Evolutionary conservation across 2,329 filamentous ascomycete genomes (phyloP), one percentile per base, ranked within the genome.

Genomic region (Colletotrichum sp.): DNA sequence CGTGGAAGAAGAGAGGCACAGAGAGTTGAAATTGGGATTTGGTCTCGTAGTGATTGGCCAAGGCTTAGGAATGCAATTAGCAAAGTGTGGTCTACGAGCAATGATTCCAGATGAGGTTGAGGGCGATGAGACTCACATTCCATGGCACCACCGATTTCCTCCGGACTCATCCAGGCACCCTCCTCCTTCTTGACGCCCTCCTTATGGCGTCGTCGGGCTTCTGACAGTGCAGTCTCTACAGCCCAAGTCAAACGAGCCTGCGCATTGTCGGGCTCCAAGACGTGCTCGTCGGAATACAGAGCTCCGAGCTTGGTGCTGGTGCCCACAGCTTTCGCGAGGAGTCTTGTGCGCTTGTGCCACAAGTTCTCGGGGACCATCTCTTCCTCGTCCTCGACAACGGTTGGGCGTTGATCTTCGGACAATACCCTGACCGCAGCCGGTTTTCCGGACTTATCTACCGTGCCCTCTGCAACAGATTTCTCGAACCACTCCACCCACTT

Each of bases 241-340:
- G 95, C 95, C 90, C 95, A 96, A 3, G 95, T 89, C 52, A 98
- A 89, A 21, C 90, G 88, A 80, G 94, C 92, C 81, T 98, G 95
- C 0, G 95, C 95, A 72, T 91, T 90, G 44, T 96, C 93, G 3
- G 91, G 88, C 70, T 98, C 90, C 68, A 94, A 89, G 15, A 98
- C 91, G 81, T 96, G 93, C 70, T 95, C 92, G 76, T 93, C 92
- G 6, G 93, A 90, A 84, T 98, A 98, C 10, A 98, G 87, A 80
- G 96, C 93, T 36, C 94, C 96, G 8, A 99, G 89, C 86, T 98
- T 98, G 71, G 97, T 92, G 79, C 92, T 92, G 49, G 96, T 93
- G 24, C 92, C 92, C 49, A 98, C 91, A 5, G 93, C 90, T 83
- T 94, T 96, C 77, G 91, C 92, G 71, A 98, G 86, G 7, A 98